Percentiles rank a stretch among this genome's conserved stretches.
These are phyloP conservation scores for Apophysomyces trapeziformis DNA, from an alignment of 371 early-diverging fungal genomes.

Conservation along the genomic window DNA sequence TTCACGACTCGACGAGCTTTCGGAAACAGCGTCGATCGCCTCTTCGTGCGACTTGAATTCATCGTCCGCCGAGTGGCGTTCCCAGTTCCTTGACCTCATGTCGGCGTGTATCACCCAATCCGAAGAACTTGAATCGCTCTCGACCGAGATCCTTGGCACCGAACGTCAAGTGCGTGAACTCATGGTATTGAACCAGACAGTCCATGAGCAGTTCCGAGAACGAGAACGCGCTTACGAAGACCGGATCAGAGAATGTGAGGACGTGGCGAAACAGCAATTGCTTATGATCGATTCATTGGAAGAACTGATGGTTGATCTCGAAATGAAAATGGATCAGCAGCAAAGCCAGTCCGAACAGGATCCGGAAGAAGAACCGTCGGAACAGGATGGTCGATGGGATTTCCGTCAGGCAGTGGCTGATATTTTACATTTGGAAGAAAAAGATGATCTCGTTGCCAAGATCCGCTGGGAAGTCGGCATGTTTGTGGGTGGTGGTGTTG, in stretches of 20 bases:
- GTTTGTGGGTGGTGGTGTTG: conserved; percentile 52
- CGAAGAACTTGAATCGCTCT: conserved; percentile 32
- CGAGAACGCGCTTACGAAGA: conserved; percentile 31
- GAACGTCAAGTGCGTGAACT: conserved; percentile 33
- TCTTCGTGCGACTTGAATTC: conserved; percentile 22
- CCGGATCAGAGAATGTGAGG: conserved; percentile 28
- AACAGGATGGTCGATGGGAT: conserved; percentile 31
- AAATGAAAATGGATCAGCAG: conserved; percentile 27
- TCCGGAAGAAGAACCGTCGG: background rate
- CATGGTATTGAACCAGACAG: conserved; percentile 16
- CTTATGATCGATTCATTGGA: conserved; percentile 30
- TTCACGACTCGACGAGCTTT: conserved; percentile 42
- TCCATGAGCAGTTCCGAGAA: conserved; percentile 28
- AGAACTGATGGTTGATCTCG: conserved; percentile 25
- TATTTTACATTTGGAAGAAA: conserved; percentile 37
- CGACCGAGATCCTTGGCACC: conserved; percentile 28
- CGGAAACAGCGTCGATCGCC: conserved; percentile 36
- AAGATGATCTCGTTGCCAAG: conserved; percentile 39
- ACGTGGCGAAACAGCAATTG: conserved; percentile 27
- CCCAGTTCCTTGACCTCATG: conserved; percentile 28
- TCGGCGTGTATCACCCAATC: conserved; percentile 33
- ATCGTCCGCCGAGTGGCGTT: conserved; percentile 30
- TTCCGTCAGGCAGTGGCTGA: conserved; percentile 36
- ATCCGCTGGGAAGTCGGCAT: conserved; percentile 53
- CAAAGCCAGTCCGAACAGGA: conserved; percentile 2